These are phyloP conservation scores for Metarhizium album DNA, from an alignment of 2,329 filamentous ascomycete species.

Conservation along the genomic window DNA sequence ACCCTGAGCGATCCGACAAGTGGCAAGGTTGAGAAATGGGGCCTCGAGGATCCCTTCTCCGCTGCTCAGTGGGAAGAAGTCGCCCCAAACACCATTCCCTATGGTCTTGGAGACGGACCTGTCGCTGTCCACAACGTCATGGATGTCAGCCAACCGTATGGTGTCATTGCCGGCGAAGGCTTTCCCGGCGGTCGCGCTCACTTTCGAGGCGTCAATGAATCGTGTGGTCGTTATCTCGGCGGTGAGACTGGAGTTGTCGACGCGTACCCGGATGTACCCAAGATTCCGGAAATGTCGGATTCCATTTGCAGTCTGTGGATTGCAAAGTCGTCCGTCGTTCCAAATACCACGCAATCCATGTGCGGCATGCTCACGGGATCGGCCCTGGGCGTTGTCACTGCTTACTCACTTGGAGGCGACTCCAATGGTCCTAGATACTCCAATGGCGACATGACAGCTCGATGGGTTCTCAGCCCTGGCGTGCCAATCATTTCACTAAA, in stretches of 20 bases:
- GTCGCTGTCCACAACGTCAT: constrained; percentile 75
- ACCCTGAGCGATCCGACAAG: constrained; percentile 69
- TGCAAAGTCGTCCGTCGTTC: constrained; percentile 66
- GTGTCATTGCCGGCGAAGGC: constrained; percentile 76
- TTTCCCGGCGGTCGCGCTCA: constrained; percentile 74
- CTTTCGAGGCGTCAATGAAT: constrained; percentile 64
- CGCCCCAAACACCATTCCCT: constrained; percentile 61
- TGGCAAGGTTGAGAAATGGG: constrained; percentile 74
- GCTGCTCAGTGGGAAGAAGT: constrained; percentile 71
- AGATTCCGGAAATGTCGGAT: constrained; percentile 57
- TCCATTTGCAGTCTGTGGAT: constrained; percentile 79
- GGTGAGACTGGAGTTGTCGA: constrained; percentile 49
- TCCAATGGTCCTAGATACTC: constrained; percentile 49
- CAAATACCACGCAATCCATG: constrained; percentile 62
- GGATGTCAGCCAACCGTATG: constrained; percentile 80
- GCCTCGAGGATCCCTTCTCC: constrained; percentile 61
- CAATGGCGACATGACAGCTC: constrained; percentile 71
- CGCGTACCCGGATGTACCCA: constrained; percentile 64
- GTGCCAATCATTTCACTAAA: constrained; percentile 80
- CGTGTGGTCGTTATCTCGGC: constrained; percentile 64
- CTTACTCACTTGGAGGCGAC: constrained; percentile 63
- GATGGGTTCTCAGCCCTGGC: constrained; percentile 84
- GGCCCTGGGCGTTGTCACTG: constrained; percentile 69
- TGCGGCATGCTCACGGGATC: constrained; percentile 77
- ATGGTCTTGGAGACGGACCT: constrained; percentile 68